Evolutionary conservation across 495 filamentous ascomycete species (phyloP).

Genomic region (Penicillium crystallinum): DNA sequence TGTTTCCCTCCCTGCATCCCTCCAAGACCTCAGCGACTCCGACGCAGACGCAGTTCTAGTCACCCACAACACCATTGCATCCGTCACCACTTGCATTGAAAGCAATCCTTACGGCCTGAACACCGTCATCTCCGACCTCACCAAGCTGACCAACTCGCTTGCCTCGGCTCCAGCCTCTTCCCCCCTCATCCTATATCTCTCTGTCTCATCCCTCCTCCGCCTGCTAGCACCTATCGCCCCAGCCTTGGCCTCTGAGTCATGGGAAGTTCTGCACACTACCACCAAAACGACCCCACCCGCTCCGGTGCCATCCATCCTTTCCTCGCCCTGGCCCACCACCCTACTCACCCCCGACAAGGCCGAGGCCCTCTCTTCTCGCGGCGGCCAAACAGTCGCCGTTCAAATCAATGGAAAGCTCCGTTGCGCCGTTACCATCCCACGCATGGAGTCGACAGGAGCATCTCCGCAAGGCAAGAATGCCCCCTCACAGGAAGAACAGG

Average conservation of each 20-base stretch:
- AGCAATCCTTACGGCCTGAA: constrained; percentile 66
- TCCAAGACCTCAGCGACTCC: constrained; percentile 36
- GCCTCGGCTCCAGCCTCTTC: constrained; percentile 29
- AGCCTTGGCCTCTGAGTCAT: constrained; percentile 73
- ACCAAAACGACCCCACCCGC: neutral
- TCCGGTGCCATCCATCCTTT: constrained; percentile 40
- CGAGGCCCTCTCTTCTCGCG: constrained; percentile 39
- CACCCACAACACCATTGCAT: constrained; percentile 60
- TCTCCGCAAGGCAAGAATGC: constrained; percentile 11
- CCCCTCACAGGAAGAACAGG: constrained; percentile 31
- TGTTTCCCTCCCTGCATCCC: constrained; percentile 21
- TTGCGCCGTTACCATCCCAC: constrained; percentile 56
- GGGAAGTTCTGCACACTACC: constrained; percentile 52
- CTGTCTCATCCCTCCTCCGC: constrained; percentile 51
- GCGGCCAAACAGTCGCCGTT: constrained; percentile 54
- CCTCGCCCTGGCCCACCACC: constrained; percentile 47
- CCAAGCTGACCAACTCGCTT: constrained; percentile 68
- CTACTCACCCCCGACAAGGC: constrained; percentile 40
- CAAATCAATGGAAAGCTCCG: constrained; percentile 72
- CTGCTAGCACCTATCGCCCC: constrained; percentile 75
- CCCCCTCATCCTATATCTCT: constrained; percentile 32
- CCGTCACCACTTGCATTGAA: constrained; percentile 64
- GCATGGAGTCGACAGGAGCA: constrained; percentile 19
- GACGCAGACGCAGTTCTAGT: constrained; percentile 56
- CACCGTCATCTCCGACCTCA: constrained; percentile 76